phyloP scores from a whole-genome alignment of 495 filamentous ascomycete species.

The Mytilinidion resinicola region DNA sequence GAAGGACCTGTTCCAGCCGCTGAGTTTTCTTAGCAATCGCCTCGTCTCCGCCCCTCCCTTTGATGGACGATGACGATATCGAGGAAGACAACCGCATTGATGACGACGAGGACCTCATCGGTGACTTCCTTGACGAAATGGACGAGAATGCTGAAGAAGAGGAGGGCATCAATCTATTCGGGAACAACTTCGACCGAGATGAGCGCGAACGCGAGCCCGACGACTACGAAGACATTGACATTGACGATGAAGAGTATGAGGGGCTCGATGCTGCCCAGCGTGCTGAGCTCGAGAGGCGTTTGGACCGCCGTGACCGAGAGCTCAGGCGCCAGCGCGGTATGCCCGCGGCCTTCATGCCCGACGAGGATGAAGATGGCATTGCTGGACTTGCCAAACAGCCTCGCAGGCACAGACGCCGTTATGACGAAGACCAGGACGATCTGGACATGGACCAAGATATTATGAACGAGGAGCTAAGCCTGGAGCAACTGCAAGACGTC shows the following conservation, averaged over 20 bases:
- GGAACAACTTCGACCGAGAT: constrained; percentile 80
- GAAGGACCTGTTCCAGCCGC: constrained; percentile 25
- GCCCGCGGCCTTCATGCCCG: constrained; percentile 77
- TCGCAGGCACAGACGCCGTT: constrained; percentile 71
- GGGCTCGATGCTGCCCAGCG: constrained; percentile 62
- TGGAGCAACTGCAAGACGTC: constrained; percentile 86
- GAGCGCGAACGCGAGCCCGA: constrained; percentile 57
- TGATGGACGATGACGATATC: constrained; percentile 50
- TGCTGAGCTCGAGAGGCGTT: constrained; percentile 73
- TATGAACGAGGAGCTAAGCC: constrained; percentile 87
- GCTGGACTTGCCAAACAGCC: constrained; percentile 77
- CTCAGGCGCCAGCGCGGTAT: constrained; percentile 66
- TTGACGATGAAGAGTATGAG: constrained; percentile 79
- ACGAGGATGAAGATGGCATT: constrained; percentile 82
- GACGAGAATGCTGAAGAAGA: constrained; percentile 97
- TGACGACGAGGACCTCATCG: constrained; percentile 65
- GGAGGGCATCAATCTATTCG: constrained; percentile 88
- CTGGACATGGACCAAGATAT: constrained; percentile 83
- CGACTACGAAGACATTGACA: constrained; percentile 62
- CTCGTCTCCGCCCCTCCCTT: constrained; percentile 50
- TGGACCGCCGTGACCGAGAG: constrained; percentile 78
- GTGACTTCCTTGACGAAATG: constrained; percentile 75
- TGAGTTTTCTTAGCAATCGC: constrained; percentile 37
- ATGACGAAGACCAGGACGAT: constrained; percentile 90
- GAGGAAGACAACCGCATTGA: constrained; percentile 71